Base-by-base conservation (phyloP, 2,329 filamentous ascomycete genomes). In the Aureobasidium sp. region DNA sequence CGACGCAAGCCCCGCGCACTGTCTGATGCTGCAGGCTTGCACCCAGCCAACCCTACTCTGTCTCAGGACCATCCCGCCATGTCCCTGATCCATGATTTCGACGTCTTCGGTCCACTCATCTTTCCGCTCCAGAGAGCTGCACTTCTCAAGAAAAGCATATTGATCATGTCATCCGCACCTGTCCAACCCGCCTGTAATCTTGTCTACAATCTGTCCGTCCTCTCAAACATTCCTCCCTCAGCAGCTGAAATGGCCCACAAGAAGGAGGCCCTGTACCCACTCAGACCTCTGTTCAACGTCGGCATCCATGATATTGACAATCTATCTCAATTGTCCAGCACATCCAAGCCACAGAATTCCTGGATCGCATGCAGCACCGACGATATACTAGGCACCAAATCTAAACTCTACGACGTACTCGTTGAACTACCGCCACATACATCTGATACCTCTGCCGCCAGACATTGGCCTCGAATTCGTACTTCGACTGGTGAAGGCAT, bases 291-390 rank as follows among this genome's bases (percentile, higher is more conserved):
- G n/a, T 99, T 97, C 77, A 92, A 88, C 59, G 84, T 99, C 63
- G 94, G 94, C 55, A 87, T 99, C 17, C 90, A 96, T 73, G 94
- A 99, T 71, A 96, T 99, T 55, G 84, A 89, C 5, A 85, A 88
- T 62, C 81, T 97, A 5, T 81, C 86, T 67, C 79, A 85, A 62
- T 82, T 88, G 65, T 80, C 81, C 52, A 78, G 77, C 70, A 73
- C 70, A 65, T 71, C 41, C 48, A 73, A 65, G 64, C 71, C 66
- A 34, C 65, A 63, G 0, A 37, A 52, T 9, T 89, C 92, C 43
- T 99, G 92, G 92, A 87, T 96, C 63, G 94, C 93, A 13, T 97
- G 92, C 74, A 97, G 93, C 3, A 97, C 93, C 1, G 94, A 99
- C 76, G 93, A 89, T 70, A 94, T 99, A 63, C 82, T 99, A 15